phyloP scores from a whole-genome alignment of 116 monocot species.

The Iris pallida region DNA sequence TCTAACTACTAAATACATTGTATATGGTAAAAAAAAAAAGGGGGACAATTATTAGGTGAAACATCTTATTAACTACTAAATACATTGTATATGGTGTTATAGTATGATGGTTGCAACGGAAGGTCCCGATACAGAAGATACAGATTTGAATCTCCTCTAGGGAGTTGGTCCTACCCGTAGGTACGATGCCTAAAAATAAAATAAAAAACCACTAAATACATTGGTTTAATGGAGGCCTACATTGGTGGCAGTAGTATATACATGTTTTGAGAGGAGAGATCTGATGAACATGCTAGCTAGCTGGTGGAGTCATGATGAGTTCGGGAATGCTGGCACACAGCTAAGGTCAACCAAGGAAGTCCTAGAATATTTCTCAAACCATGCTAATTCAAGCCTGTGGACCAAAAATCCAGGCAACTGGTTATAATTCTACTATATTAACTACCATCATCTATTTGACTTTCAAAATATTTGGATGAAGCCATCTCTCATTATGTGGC shows the following conservation, averaged over 20 bases:
- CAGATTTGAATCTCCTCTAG: too few species aligned
- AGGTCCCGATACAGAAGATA: too few species aligned
- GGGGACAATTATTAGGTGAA: background rate
- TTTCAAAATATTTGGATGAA: too few species aligned
- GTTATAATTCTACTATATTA: too few species aligned
- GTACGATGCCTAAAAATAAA: too few species aligned
- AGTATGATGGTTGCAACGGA: too few species aligned
- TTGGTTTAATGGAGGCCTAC: slow-evolving; percentile 33
- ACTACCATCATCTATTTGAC: too few species aligned
- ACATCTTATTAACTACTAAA: background rate
- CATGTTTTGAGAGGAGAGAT: slow-evolving; percentile 36
- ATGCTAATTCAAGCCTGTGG: slow-evolving; percentile 73
- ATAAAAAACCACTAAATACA: slow-evolving; percentile 8
- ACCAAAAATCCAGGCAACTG: slow-evolving; percentile 2
- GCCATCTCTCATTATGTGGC: too few species aligned
- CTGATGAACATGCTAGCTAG: slow-evolving; percentile 50
- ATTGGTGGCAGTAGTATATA: slow-evolving; percentile 40
- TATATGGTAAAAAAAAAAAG: too few species aligned
- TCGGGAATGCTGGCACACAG: slow-evolving; percentile 69
- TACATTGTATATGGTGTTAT: too few species aligned
- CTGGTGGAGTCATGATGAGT: slow-evolving; percentile 84
- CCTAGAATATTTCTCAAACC: slow-evolving; percentile 66
- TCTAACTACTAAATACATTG: too few species aligned
- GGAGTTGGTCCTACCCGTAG: too few species aligned
- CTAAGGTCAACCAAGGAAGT: slow-evolving; percentile 66